Base-by-base conservation (phyloP, 2,329 filamentous ascomycete genomes). In the Westerdykella aurantiaca region DNA sequence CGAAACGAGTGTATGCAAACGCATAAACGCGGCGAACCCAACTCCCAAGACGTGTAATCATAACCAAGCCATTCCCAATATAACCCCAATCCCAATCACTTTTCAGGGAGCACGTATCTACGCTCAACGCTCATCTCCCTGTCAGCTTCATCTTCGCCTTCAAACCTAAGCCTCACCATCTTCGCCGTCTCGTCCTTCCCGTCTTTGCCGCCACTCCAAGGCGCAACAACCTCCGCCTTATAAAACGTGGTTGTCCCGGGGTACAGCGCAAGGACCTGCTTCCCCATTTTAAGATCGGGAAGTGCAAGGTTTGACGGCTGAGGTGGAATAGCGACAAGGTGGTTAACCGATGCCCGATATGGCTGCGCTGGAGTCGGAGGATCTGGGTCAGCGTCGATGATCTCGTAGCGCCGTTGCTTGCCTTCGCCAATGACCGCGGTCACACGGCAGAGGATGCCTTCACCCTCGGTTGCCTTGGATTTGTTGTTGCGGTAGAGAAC, bases 181-280 rank as follows among this genome's bases (percentile, higher is more conserved):
- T 66, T 64, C 46, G 68, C 67, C 13, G 55, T 56, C 13, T 53
- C 58, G 50, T 68, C 71, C 10, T 53, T 45, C 6, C 41, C 56
- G 47, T 46, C 53, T 49, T 44, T 51, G 43, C 45, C 49, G 6
- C 58, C 59, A 21, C 54, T 61, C 70, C 72, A 74, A 6, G 57
- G 53, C 7, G 64, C 64, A 9, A 68, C 70, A 4, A 76, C 72
- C 50, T 75, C 72, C 1, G 73, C 73, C 49, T 73, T 73, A 54
- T 76, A 76, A 49, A 76, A 76, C 1, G 73, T 76, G n/a, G 73
- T 76, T 6, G 73, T 76, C 16, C 71, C 69, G 1, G 73, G 73
- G 48, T 76, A 76, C 42, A 75, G 63, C 23, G 73, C 73, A 5
- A 76, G 58, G 1, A 76, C 73, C n/a, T 69, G 59, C 46, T 63